Percentiles rank a stretch among this genome's conserved stretches.
These are phyloP conservation scores for Microdochium bolleyi DNA, from an alignment of 2,329 filamentous ascomycete genomes.

Conservation along the genomic window DNA sequence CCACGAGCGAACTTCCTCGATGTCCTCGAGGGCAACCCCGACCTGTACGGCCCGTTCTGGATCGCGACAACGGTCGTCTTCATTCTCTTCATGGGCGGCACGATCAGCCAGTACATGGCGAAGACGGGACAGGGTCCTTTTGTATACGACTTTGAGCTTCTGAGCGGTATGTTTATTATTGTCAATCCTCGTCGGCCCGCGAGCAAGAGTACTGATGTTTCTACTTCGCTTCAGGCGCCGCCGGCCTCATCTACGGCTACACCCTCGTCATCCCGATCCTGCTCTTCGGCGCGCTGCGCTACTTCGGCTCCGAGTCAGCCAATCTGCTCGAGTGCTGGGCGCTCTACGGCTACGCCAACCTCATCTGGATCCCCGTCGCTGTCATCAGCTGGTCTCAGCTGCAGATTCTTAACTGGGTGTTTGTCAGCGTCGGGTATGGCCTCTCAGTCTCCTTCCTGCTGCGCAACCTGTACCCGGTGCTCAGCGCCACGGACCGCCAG, in stretches of 20 bases:
- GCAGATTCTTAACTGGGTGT: conserved; percentile 83
- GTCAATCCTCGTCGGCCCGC: background rate
- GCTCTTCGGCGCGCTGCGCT: conserved; percentile 82
- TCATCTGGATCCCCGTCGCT: conserved; percentile 95
- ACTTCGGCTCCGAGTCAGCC: conserved; percentile 90
- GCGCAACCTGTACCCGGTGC: conserved; percentile 81
- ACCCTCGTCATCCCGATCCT: conserved; percentile 78
- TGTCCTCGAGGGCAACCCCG: conserved; percentile 91
- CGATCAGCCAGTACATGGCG: conserved; percentile 84
- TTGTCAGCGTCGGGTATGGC: conserved; percentile 80
- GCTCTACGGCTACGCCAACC: conserved; percentile 90
- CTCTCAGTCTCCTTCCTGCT: conserved; percentile 77
- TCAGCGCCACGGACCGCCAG: conserved; percentile 87
- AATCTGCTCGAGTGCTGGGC: conserved; percentile 94
- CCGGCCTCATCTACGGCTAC: conserved; percentile 92
- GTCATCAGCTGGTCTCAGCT: conserved; percentile 85
- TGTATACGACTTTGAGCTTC: conserved; percentile 81
- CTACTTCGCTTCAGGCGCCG: conserved; percentile 49
- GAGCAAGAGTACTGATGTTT: background rate
- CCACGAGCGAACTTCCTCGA: conserved; percentile 94
- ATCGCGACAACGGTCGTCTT: conserved; percentile 96
- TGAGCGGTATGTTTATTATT: conserved; percentile 57
- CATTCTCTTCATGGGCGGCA: conserved; percentile 90
- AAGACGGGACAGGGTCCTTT: conserved; percentile 63
- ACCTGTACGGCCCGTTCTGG: conserved; percentile 96